phyloP scores from a whole-genome alignment of 2,329 filamentous ascomycete species.

The Ascochyta koolunga region DNA sequence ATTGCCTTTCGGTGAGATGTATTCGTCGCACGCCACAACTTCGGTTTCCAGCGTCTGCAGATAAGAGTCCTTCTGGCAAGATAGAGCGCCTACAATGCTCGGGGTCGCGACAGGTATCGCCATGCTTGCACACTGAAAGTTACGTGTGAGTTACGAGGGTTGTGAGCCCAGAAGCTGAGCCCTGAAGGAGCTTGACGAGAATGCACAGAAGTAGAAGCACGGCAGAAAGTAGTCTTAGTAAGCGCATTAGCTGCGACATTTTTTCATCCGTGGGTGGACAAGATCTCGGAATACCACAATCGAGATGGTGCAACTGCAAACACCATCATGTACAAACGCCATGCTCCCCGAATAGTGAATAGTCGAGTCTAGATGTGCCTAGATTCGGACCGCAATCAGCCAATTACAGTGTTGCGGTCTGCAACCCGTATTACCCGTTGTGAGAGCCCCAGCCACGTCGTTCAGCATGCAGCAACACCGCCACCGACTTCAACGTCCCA shows the following conservation, averaged over 20 bases:
- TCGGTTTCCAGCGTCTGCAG: slow-evolving; percentile 37
- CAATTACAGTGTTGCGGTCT: slow-evolving; percentile 1
- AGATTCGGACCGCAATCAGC: background rate
- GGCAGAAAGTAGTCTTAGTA: slow-evolving; percentile 21
- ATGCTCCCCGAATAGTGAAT: slow-evolving; percentile 1
- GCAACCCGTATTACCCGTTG: background rate
- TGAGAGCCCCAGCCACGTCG: background rate
- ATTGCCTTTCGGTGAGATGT: slow-evolving; percentile 24
- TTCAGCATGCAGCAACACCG: background rate
- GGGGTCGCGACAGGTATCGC: slow-evolving; percentile 22
- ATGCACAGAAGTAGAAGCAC: slow-evolving; percentile 19
- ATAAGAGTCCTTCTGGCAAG: slow-evolving; percentile 43
- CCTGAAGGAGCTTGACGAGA: background rate
- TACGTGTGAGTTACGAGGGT: slow-evolving; percentile 6
- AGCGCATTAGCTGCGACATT: slow-evolving; percentile 13
- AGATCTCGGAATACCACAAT: background rate
- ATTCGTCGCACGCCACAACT: slow-evolving; percentile 42
- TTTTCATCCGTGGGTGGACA: background rate
- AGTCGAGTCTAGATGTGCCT: background rate
- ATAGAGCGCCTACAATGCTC: slow-evolving; percentile 38
- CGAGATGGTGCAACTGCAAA: background rate
- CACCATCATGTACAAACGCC: background rate
- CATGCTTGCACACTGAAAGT: slow-evolving; percentile 20
- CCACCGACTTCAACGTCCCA: background rate
- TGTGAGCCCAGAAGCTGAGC: background rate